phyloP scores from a whole-genome alignment of 169 alveolate genomes.

The Eimeria maxima region DNA sequence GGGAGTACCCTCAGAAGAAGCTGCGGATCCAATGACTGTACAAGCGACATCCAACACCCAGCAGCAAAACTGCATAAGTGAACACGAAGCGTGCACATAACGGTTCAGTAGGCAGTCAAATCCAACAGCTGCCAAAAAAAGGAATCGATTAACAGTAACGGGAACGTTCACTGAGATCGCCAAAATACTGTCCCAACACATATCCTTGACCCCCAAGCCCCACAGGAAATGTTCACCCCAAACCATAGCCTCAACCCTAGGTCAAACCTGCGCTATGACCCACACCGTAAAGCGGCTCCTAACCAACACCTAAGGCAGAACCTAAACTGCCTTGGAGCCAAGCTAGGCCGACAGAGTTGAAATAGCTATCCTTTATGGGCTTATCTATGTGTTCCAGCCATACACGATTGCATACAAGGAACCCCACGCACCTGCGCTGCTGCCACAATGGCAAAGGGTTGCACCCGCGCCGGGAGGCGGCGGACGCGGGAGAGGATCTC shows the following conservation, averaged over 20 bases:
- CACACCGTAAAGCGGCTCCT: neutral
- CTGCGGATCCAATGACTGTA: slow-evolving; percentile 79
- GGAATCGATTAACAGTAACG: neutral
- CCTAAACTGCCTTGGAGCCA: neutral
- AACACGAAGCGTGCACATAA: neutral
- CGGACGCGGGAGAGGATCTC: slow-evolving; percentile 77
- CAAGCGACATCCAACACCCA: neutral
- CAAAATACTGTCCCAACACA: neutral
- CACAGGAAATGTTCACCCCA: neutral
- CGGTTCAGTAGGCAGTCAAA: neutral
- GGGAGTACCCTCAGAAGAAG: slow-evolving; percentile 80
- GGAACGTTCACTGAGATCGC: neutral
- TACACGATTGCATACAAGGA: neutral
- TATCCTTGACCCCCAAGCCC: neutral
- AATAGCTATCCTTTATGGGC: neutral
- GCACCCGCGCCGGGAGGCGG: slow-evolving; percentile 81
- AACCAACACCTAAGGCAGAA: neutral
- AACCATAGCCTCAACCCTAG: neutral
- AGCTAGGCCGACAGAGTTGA: neutral
- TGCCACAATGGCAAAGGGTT: slow-evolving; percentile 78
- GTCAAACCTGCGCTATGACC: neutral
- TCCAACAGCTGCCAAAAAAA: neutral
- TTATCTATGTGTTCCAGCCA: neutral
- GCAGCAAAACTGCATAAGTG: neutral
- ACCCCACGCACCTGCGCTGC: slow-evolving; percentile 79